Percentiles rank a stretch among this genome's conserved stretches.
Evolutionary conservation across 257 asterid genomes (phyloP).

Genomic region (Rauvolfia tetraphylla): DNA sequence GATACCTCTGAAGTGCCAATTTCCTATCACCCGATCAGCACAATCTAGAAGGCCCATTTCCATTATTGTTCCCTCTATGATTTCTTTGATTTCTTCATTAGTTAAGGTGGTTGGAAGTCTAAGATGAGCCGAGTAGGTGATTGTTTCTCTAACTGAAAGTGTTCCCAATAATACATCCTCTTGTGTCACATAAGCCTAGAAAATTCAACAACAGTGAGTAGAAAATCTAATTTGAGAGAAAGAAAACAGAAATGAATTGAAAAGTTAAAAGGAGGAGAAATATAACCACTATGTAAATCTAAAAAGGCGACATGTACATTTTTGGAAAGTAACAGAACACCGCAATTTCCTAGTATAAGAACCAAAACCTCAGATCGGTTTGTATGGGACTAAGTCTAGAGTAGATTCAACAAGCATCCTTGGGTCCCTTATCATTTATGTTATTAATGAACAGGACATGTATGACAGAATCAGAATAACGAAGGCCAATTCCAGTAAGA

Average conservation of each 20-base stretch:
- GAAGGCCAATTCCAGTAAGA: no score
- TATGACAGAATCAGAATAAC: no score
- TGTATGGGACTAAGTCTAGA: no score
- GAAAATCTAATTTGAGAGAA: not conserved
- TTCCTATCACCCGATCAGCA: constrained; percentile 69
- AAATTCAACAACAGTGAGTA: constrained; percentile 3
- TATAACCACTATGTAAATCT: no score
- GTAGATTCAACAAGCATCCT: no score
- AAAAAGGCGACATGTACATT: no score
- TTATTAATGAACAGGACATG: no score
- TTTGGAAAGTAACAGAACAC: no score
- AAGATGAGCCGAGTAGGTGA: constrained; percentile 73
- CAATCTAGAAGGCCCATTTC: constrained; percentile 93
- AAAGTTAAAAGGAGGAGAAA: not conserved
- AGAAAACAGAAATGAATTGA: not conserved
- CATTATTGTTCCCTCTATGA: constrained; percentile 66
- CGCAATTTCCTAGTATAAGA: no score
- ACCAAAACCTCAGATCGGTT: no score
- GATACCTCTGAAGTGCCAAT: constrained; percentile 85
- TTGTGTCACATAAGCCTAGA: constrained; percentile 97
- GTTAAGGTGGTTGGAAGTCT: constrained; percentile 69
- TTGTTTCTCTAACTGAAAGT: constrained; percentile 77
- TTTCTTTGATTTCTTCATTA: constrained; percentile 44
- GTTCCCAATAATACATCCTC: constrained; percentile 87
- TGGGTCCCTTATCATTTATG: no score